A percentile compares a stretch with the other conserved stretches of the same genome.
These are phyloP conservation scores for Mychonastes homosphaera DNA, from an alignment of 139 green algal genomes.

Conservation along the genomic window DNA sequence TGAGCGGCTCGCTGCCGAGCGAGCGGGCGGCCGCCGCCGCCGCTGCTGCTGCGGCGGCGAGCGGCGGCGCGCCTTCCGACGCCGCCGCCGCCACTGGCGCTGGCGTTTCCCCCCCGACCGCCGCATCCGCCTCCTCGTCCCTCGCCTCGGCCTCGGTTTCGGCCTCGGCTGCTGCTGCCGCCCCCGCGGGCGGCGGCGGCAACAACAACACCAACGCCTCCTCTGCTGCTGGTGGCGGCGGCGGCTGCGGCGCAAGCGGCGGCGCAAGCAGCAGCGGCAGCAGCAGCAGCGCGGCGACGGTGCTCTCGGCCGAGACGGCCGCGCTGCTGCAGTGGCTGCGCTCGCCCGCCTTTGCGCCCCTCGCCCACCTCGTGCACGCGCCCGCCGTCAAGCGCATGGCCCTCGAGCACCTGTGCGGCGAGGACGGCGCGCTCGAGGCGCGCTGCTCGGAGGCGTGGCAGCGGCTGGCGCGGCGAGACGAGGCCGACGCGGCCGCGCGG, in stretches of 20 bases:
- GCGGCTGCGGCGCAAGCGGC: no score
- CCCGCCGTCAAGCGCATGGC: not conserved
- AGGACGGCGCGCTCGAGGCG: conserved; percentile 44
- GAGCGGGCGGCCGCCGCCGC: no score
- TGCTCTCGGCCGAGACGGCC: conserved; percentile 12
- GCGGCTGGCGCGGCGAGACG: no score
- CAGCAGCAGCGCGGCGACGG: conserved; percentile 25
- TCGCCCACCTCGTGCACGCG: conserved; percentile 24
- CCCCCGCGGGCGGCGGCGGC: conserved; percentile 11
- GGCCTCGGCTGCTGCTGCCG: not conserved
- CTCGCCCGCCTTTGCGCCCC: conserved; percentile 26
- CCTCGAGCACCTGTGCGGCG: conserved; percentile 22
- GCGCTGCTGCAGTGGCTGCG: conserved; percentile 28
- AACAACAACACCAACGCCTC: no score
- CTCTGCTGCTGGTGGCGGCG: no score
- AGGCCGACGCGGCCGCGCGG: no score
- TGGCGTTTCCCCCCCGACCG: no score
- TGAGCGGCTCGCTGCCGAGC: no score
- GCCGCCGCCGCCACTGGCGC: no score
- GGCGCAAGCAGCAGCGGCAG: no score
- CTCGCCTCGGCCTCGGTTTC: not conserved
- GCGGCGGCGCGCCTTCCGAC: not conserved
- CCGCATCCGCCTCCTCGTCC: conserved; percentile 1
- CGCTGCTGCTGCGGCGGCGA: not conserved
- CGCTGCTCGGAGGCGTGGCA: conserved; percentile 63